Percentiles rank a stretch among this genome's conserved stretches.
Conservation (phyloP, 768 basidiomycete genomes). For the Exsudoporus frostii region DNA sequence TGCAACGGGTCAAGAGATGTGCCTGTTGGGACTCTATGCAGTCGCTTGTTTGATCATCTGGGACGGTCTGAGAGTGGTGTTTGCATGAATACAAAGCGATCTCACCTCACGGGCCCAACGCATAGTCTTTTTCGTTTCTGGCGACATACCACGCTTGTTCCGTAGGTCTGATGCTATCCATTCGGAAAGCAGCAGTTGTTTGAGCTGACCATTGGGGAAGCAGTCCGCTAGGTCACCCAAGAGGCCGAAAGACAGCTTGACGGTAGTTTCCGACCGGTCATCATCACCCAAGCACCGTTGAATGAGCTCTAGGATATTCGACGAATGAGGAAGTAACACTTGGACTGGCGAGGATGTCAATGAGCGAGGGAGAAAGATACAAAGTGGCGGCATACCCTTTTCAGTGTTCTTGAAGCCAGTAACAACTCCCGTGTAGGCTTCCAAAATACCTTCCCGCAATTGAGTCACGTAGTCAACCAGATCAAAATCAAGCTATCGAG, state of each 20-base stretch:
- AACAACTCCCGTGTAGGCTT: conserved; percentile 95
- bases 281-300: conserved; percentile 77
- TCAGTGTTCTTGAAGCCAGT: conserved; percentile 84
- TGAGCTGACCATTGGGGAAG: conserved; percentile 79
- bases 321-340: conserved; percentile 63
- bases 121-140: conserved; percentile 83
- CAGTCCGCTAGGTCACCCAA: conserved; percentile 91
- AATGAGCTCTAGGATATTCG: conserved; percentile 75
- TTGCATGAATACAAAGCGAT: neutral
- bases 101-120: conserved; percentile 92
- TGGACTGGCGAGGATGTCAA: conserved; percentile 3
- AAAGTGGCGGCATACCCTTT: conserved; percentile 47
- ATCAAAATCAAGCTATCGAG: conserved; percentile 71
- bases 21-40: conserved; percentile 43
- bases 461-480: conserved; percentile 88
- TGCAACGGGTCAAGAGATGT: conserved; percentile 21
- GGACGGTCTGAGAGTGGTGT: neutral
- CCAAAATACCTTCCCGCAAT: conserved; percentile 91
- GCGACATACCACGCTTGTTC: conserved; percentile 66
- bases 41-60: conserved; percentile 83
- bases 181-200: conserved; percentile 69
- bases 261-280: conserved; percentile 75
- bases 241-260: conserved; percentile 77
- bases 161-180: conserved; percentile 79
- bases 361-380: neutral